phyloP scores from a whole-genome alignment of 1,284 basidiomycete species.

The Ganoderma multipileum region DNA sequence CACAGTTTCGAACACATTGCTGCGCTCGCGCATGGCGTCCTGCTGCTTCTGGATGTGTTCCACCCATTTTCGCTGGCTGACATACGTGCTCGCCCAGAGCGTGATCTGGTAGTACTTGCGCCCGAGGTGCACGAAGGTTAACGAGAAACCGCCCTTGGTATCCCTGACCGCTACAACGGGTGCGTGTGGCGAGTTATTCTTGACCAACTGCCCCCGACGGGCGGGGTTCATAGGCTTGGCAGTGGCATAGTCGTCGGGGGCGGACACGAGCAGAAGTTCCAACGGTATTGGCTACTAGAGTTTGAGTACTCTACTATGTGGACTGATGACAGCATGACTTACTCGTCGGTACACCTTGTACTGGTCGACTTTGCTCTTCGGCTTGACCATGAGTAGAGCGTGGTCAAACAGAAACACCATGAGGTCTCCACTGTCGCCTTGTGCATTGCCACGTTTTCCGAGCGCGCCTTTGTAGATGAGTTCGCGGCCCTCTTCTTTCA shows the following conservation, averaged over 20 bases:
- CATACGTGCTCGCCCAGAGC: slow-evolving; percentile 90
- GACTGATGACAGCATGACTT: slow-evolving; percentile 39
- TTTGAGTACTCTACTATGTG: slow-evolving; percentile 15
- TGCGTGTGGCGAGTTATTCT: slow-evolving; percentile 43
- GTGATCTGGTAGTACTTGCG: slow-evolving; percentile 93
- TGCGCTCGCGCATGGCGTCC: slow-evolving; percentile 83
- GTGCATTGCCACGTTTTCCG: slow-evolving; percentile 84
- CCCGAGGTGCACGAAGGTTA: slow-evolving; percentile 94
- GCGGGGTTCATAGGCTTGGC: slow-evolving; percentile 30
- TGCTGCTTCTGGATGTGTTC: slow-evolving; percentile 94
- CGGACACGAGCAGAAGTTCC: slow-evolving; percentile 88
- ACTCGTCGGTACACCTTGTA: slow-evolving; percentile 94
- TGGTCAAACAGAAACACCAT: slow-evolving; percentile 98
- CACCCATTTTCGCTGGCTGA: slow-evolving; percentile 93
- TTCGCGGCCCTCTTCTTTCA: slow-evolving; percentile 89
- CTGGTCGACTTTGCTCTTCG: slow-evolving; percentile 92
- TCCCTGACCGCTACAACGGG: slow-evolving; percentile 54
- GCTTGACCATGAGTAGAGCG: slow-evolving; percentile 94
- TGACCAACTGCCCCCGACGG: slow-evolving; percentile 38
- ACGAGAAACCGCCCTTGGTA: slow-evolving; percentile 88
- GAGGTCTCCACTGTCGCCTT: slow-evolving; percentile 87
- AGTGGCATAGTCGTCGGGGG: slow-evolving; percentile 70
- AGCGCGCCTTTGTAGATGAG: slow-evolving; percentile 94
- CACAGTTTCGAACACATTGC: slow-evolving; percentile 87
- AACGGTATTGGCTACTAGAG: slow-evolving; percentile 87